phyloP scores from a whole-genome alignment of 768 basidiomycete species.

The Leccinellum luteum region DNA sequence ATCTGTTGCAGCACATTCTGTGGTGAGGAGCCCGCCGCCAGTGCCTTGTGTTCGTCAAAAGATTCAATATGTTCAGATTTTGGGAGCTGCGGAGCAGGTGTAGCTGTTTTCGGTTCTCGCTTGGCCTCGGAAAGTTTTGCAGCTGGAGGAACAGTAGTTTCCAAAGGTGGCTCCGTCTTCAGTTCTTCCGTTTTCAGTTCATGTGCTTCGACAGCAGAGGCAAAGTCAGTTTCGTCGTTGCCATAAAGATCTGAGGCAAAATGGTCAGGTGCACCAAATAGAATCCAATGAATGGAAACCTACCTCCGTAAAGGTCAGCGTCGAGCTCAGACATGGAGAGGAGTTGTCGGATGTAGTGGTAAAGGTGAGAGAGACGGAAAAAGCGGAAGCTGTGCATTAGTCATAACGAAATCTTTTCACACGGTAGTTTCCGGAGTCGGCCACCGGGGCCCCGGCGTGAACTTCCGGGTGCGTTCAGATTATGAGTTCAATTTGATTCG shows the following conservation, averaged over 20 bases:
- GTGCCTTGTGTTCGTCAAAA: slow-evolving; percentile 15
- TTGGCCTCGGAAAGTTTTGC: slow-evolving; percentile 19
- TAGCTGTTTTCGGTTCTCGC: slow-evolving; percentile 15
- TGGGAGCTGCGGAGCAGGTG: slow-evolving; percentile 8
- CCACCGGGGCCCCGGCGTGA: slow-evolving; percentile 1
- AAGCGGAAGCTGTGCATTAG: slow-evolving; percentile 23
- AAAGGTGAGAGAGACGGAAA: slow-evolving; percentile 34
- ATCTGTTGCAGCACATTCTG: slow-evolving; percentile 61
- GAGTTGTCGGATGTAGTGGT: slow-evolving; percentile 27
- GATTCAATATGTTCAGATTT: slow-evolving; percentile 13
- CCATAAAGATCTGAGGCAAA: slow-evolving; percentile 60
- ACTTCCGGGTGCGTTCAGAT: not conserved
- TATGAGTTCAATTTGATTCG: slow-evolving; percentile 1
- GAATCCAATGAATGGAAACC: slow-evolving; percentile 11
- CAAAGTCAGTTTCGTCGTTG: slow-evolving; percentile 57
- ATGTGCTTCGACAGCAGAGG: slow-evolving; percentile 42
- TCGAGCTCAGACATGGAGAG: slow-evolving; percentile 73
- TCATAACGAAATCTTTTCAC: slow-evolving; percentile 25
- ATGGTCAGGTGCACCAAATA: not conserved
- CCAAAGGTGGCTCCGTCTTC: slow-evolving; percentile 27
- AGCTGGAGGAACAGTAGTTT: slow-evolving; percentile 19
- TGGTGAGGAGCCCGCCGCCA: slow-evolving; percentile 31
- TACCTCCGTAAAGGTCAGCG: slow-evolving; percentile 88
- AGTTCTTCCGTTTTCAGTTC: slow-evolving; percentile 32
- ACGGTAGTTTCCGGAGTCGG: slow-evolving; percentile 21